Base-by-base conservation (phyloP, 2,329 filamentous ascomycete genomes). In the Rutstroemia sp. region DNA sequence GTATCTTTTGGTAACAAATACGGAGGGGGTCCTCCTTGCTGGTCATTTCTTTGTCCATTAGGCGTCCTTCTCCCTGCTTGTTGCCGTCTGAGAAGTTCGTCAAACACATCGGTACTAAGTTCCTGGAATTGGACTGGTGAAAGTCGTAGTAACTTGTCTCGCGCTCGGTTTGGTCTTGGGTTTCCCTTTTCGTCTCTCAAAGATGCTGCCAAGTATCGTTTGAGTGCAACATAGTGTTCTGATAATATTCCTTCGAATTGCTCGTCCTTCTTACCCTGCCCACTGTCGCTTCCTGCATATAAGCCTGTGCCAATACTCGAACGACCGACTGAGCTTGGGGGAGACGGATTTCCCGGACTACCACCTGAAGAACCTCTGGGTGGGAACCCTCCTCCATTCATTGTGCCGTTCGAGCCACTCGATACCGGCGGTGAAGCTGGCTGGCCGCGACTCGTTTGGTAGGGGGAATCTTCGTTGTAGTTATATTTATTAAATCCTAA, bases 121-220 rank as follows among this genome's bases (percentile, higher is more conserved):
- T 99, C 94, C 72, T 95, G 90, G 72, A 99, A 97, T 72, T 99
- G 94, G 27, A 95, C 89, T 1, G 87, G 78, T 0, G 92, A 96
- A 51, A 99, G 80, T 58, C 92, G 84, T 58, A 96, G 79, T 57
- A 97, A 79, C 78, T 99, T 99, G 73, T 97, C 94, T 67, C 92
- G 86, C 56, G 94, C 94, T 73, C 92, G 87, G 73, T 95, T 96
- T 27, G 89, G 86, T 51, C 86, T 86, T 50, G 83, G 81, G 60
- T 86, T 86, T 48, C 81, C 80, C 68, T 86, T 84, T 64, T 91
- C 88, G 70, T 95, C 88, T 67, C 85, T 85, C 56, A 83, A 80
- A 44, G 82, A 84, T 61, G 79, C 78, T 9, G 82, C 82, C 40
- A 96, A 78, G 68, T 69, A 70, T 64, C 67, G 79, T 72, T 86